Percentiles rank a stretch among this genome's conserved stretches.
Conservation (phyloP, 495 filamentous ascomycete genomes). For the Penicillium samsonianum region DNA sequence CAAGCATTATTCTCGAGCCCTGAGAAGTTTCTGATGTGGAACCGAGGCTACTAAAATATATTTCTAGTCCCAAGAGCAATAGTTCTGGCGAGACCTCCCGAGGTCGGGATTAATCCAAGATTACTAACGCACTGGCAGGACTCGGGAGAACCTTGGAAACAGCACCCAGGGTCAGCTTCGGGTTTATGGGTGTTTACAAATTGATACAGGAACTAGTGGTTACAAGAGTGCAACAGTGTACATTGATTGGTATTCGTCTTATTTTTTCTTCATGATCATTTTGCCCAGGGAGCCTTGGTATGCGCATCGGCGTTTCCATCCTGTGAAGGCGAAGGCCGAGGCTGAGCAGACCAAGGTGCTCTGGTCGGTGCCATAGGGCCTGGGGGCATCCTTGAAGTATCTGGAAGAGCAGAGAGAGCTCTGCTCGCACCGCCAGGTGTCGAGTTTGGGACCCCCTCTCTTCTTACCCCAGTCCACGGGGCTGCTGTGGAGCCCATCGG, state of each 20-base stretch:
- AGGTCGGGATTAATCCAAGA: neutral
- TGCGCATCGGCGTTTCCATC: slow-evolving; percentile 23
- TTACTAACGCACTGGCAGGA: neutral
- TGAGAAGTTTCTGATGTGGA: neutral
- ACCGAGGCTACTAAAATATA: neutral
- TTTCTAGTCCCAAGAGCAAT: neutral
- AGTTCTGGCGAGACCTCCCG: neutral
- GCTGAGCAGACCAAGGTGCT: slow-evolving; percentile 44
- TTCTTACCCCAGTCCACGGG: slow-evolving; percentile 42
- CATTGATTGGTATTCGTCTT: neutral
- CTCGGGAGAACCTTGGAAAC: no score
- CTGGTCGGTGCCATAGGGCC: slow-evolving; percentile 45
- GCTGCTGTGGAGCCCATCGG: slow-evolving; percentile 41
- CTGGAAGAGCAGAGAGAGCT: slow-evolving; percentile 21
- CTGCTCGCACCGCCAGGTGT: slow-evolving; percentile 10
- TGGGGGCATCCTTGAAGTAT: slow-evolving; percentile 39
- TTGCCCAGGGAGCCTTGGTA: slow-evolving; percentile 50
- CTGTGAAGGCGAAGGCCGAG: slow-evolving; percentile 27
- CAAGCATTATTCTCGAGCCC: no score
- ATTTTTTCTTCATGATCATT: slow-evolving; percentile 19
- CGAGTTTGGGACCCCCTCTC: slow-evolving; percentile 14
- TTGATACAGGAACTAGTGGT: neutral
- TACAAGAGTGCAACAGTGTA: neutral
- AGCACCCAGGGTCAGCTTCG: neutral
- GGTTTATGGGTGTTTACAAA: neutral